Evolutionary conservation across 352 stramenopile genomes (phyloP).

Genomic region (Globisporangium paddicum): DNA sequence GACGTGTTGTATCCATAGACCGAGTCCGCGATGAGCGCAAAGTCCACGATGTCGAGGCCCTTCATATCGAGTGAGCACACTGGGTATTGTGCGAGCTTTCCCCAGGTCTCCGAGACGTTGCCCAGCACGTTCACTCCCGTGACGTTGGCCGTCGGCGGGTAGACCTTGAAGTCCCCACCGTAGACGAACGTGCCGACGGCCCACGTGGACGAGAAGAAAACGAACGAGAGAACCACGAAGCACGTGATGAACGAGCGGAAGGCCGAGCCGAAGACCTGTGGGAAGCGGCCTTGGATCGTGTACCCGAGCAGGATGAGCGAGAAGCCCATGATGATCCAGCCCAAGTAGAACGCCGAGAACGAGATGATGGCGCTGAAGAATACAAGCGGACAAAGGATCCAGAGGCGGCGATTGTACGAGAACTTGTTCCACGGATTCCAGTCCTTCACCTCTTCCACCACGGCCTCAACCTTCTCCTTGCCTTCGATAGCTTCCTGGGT

Average conservation of each 20-base stretch:
- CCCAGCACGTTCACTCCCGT: slow-evolving; percentile 17
- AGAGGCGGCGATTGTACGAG: slow-evolving; percentile 55
- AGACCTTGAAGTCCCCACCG: slow-evolving; percentile 77
- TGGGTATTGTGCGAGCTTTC: slow-evolving; percentile 67
- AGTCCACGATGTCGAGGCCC: slow-evolving; percentile 73
- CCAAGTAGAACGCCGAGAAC: slow-evolving; percentile 72
- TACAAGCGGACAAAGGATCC: slow-evolving; percentile 64
- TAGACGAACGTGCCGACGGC: slow-evolving; percentile 85
- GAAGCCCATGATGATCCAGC: slow-evolving; percentile 80
- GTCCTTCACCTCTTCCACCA: slow-evolving; percentile 37
- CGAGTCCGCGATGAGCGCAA: slow-evolving; percentile 79
- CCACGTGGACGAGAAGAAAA: slow-evolving; percentile 87
- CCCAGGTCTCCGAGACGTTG: slow-evolving; percentile 32
- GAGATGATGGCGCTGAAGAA: slow-evolving; percentile 80
- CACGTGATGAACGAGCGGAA: slow-evolving; percentile 86
- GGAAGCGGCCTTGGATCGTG: slow-evolving; percentile 80
- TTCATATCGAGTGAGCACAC: slow-evolving; percentile 68
- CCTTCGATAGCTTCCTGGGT: slow-evolving; percentile 55
- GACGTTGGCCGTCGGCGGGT: slow-evolving; percentile 32
- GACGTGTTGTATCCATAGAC: slow-evolving; percentile 77
- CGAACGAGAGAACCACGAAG: slow-evolving; percentile 80
- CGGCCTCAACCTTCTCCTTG: slow-evolving; percentile 41
- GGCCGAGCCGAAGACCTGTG: slow-evolving; percentile 74
- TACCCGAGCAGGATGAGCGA: slow-evolving; percentile 73
- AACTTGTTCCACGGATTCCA: slow-evolving; percentile 81